phyloP scores from a whole-genome alignment of 345 rosid genomes.

The Excoecaria agallocha region DNA sequence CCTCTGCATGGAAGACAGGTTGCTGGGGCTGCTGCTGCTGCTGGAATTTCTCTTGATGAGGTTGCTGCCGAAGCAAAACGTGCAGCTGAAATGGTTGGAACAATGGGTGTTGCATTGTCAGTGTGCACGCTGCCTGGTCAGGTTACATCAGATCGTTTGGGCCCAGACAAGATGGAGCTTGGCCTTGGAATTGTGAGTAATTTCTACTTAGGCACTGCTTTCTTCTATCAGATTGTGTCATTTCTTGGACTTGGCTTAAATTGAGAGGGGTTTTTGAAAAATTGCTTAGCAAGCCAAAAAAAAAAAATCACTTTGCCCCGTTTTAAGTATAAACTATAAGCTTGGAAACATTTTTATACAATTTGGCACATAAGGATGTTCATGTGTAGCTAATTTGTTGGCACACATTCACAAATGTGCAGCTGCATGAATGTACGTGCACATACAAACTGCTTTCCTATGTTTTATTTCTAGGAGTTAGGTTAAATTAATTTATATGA shows the following conservation, averaged over 20 bases:
- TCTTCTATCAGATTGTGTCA: background rate
- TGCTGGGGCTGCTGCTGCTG: conserved; percentile 94
- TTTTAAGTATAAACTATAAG: no score
- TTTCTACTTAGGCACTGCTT: conserved; percentile 2
- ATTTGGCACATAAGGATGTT: no score
- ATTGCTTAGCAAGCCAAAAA: no score
- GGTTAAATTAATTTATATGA: background rate
- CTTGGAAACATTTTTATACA: no score
- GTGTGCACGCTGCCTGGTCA: conserved; percentile 90
- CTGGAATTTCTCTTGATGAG: conserved; percentile 71
- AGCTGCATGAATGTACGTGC: no score
- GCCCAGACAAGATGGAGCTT: conserved; percentile 88
- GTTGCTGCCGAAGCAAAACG: conserved; percentile 77
- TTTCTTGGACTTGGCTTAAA: background rate
- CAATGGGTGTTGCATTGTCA: conserved; percentile 93
- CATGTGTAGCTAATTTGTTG: no score
- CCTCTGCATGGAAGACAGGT: conserved; percentile 45
- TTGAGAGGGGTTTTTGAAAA: background rate
- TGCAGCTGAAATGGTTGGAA: conserved; percentile 84
- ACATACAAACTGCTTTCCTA: background rate
- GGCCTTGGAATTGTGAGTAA: conserved; percentile 95
- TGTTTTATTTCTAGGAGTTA: background rate
- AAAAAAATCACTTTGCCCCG: no score
- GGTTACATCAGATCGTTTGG: conserved; percentile 83
- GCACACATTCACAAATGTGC: no score